Evolutionary conservation across 805 yeast genomes (phyloP).

Genomic region (Starmerella sirachaensis): DNA sequence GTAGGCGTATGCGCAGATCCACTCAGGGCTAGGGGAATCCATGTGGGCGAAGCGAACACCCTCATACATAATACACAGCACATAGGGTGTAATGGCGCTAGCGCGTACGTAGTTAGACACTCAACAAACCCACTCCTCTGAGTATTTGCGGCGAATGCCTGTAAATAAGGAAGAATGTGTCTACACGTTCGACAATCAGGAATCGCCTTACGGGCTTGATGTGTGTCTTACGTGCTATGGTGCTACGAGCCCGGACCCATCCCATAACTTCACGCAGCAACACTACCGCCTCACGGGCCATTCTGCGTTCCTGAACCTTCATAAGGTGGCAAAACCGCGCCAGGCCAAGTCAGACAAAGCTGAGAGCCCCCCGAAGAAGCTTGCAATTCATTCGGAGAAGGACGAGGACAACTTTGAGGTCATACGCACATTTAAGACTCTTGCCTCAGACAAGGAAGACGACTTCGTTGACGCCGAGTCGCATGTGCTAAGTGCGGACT

Average conservation of each 20-base stretch:
- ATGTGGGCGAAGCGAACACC: no score
- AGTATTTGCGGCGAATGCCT: no score
- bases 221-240: conserved; percentile 59
- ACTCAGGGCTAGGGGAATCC: no score
- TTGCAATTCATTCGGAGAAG: conserved; percentile 51
- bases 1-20: no score
- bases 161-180: conserved; percentile 85
- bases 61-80: no score
- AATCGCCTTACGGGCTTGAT: conserved; percentile 47
- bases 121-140: no score
- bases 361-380: conserved; percentile 41
- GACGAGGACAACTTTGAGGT: conserved; percentile 55
- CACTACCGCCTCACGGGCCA: conserved; percentile 48
- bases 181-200: conserved; percentile 66
- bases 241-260: conserved; percentile 46
- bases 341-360: conserved; percentile 42
- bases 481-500: conserved; percentile 43
- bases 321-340: conserved; percentile 38
- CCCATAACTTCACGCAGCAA: conserved; percentile 45
- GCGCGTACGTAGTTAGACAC: no score
- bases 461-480: conserved; percentile 27
- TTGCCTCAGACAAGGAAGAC: conserved; percentile 19
- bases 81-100: no score
- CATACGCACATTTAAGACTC: conserved; percentile 33
- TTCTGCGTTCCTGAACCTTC: conserved; percentile 46